These are phyloP conservation scores for Puccinia hordei DNA, from an alignment of 1,284 basidiomycete species.

Conservation along the genomic window DNA sequence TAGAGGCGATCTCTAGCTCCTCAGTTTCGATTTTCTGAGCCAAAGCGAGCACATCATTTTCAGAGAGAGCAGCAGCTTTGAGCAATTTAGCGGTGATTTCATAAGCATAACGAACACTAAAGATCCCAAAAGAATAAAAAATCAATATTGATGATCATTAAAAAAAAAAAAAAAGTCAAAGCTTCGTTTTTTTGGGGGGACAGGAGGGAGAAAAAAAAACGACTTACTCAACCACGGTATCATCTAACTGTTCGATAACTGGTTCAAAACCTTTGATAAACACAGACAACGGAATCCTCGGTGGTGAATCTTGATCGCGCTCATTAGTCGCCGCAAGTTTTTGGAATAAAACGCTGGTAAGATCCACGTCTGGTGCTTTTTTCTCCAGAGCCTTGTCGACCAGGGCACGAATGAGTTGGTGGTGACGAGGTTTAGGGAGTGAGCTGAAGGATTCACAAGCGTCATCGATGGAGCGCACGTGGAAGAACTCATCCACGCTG, in stretches of 20 bases:
- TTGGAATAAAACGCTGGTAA: neutral
- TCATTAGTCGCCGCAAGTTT: too few species aligned
- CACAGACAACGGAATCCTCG: neutral
- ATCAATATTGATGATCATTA: too few species aligned
- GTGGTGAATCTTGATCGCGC: too few species aligned
- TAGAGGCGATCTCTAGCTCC: neutral
- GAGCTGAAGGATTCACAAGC: neutral
- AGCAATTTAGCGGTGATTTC: conserved; percentile 23
- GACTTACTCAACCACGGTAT: conserved; percentile 38
- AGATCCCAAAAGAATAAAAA: too few species aligned
- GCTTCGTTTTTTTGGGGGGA: neutral
- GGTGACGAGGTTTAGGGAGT: neutral
- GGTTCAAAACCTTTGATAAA: conserved; percentile 28
- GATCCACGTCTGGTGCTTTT: conserved; percentile 4
- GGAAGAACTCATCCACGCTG: conserved; percentile 16
- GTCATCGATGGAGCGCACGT: conserved; percentile 5
- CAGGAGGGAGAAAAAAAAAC: too few species aligned
- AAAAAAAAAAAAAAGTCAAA: neutral
- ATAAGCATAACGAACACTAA: conserved; percentile 34
- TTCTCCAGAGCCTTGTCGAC: conserved; percentile 26
- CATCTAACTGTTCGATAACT: conserved; percentile 23
- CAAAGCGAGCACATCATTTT: conserved; percentile 7
- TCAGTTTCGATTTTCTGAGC: conserved; percentile 35
- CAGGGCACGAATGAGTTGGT: neutral
- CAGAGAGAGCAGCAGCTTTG: neutral